Conservation (phyloP, 2,329 filamentous ascomycete species). For the Domatiomyces catenatus region DNA sequence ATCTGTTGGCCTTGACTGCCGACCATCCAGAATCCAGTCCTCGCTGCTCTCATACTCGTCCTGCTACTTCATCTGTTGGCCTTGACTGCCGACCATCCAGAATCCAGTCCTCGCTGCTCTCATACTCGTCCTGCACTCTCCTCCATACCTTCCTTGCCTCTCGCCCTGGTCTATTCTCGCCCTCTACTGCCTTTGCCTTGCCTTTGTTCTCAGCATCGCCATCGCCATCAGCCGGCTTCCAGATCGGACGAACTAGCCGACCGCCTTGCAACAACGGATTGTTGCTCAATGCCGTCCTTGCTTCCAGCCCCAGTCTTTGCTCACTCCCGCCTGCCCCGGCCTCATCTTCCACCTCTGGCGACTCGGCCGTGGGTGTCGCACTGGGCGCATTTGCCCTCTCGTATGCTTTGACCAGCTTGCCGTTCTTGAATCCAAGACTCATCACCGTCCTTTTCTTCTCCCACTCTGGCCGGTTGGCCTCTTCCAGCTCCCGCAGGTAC, state of each 20-base stretch:
- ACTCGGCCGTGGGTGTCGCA: constrained; percentile 8
- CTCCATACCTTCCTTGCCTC: constrained; percentile 30
- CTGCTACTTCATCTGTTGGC: constrained; percentile 20
- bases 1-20: constrained; percentile 11
- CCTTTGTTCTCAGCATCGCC: constrained; percentile 15
- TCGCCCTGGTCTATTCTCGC: constrained; percentile 3
- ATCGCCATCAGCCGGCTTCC: constrained; percentile 23
- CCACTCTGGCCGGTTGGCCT: constrained; percentile 70
- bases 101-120: constrained; percentile 35
- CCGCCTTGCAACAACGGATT: constrained; percentile 31
- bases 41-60: constrained; percentile 33
- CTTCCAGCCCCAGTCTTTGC: constrained; percentile 10
- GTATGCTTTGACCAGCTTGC: constrained; percentile 51
- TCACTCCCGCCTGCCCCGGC: constrained; percentile 4
- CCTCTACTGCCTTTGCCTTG: constrained; percentile 10
- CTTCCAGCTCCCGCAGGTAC: constrained; percentile 69
- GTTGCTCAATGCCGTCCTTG: constrained; percentile 26
- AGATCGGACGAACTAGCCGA: constrained; percentile 30
- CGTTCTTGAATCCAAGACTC: constrained; percentile 66
- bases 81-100: constrained; percentile 22
- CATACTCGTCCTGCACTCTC: constrained; percentile 31
- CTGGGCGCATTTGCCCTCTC: constrained; percentile 17
- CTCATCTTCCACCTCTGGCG: constrained; percentile 3
- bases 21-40: constrained; percentile 31
- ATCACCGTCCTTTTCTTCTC: constrained; percentile 76